Percentiles rank a stretch among this genome's conserved stretches.
Evolutionary conservation across 2,329 filamentous ascomycete genomes (phyloP).

Genomic region (Cordyceps javanica): DNA sequence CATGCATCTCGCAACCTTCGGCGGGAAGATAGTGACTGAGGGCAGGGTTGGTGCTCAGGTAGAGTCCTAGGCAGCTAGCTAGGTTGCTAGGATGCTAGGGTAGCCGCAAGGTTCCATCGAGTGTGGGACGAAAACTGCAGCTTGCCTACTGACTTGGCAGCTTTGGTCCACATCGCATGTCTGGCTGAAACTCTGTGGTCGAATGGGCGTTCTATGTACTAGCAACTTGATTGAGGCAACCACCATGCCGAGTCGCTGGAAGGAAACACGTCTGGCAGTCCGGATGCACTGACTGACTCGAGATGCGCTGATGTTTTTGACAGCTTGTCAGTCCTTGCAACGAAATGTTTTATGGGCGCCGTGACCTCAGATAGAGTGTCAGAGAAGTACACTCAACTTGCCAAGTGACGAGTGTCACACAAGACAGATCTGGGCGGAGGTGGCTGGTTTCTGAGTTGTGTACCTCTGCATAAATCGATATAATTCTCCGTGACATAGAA

Average conservation of each 20-base stretch:
- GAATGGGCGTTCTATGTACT: not conserved
- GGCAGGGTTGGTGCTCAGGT: not conserved
- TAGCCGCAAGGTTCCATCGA: slow-evolving; percentile 10
- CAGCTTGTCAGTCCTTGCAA: not conserved
- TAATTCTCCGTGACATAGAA: not conserved
- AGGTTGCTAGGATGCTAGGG: not conserved
- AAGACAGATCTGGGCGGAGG: not conserved
- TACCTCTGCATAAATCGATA: not conserved
- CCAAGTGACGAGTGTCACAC: not conserved
- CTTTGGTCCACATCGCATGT: not conserved
- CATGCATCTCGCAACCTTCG: slow-evolving; percentile 1
- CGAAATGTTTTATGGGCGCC: not conserved
- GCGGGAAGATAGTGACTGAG: not conserved
- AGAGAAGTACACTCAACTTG: not conserved
- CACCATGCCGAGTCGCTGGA: not conserved
- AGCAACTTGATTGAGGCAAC: not conserved
- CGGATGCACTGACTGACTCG: not conserved
- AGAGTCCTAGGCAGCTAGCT: not conserved
- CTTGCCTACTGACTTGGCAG: not conserved
- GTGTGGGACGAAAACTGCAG: not conserved
- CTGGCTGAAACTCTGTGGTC: slow-evolving; percentile 9
- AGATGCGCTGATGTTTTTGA: not conserved
- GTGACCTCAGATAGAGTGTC: not conserved
- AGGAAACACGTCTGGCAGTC: not conserved
- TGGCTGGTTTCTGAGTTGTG: not conserved